Base-by-base conservation (phyloP, 768 basidiomycete species). In the Trametes coccinea region DNA sequence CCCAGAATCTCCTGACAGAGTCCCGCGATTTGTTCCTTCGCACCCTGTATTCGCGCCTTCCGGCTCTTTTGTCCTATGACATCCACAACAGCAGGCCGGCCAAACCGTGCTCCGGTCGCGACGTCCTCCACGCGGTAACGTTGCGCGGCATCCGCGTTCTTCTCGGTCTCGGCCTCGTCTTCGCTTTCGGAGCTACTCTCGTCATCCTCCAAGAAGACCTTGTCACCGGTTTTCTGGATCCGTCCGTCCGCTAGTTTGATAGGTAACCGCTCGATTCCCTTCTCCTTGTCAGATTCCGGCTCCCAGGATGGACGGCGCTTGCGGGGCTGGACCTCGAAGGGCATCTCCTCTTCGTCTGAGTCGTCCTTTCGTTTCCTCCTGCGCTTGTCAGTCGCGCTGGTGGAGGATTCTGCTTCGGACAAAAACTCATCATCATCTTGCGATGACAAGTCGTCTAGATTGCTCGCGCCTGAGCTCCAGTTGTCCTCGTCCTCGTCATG, bases 1-100 rank as follows among this genome's bases (percentile, higher is more conserved):
- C 90, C 84, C 50, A 97, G 78, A 56, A 98, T 92, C 68, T 98
- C 96, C 70, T 97, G 93, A 71, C 95, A 97, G 34, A 98, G 85
- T 31, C 82, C 80, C 1, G 95, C 97, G 63, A 98, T 92, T 76
- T 98, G 95, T 70, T 97, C 94, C 68, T 96, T 93, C 13, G 95
- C 95, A 44, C 80, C 79, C 66, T 86, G 85, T 65, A 97, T 78
- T 55, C 88, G 81, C 52, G 78, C 80, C 65, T 81, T 83, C 62
- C 88, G 83, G 27, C 90, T 88, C 66, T 80, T 80, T 62, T 82
- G 88, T 44, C 77, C 75, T 41, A 96, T 77, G 47, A 95, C 80
- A 64, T 89, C 87, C 33, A 84, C 75, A 11, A 96, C 86, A 4
- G 92, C 89, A 16, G 82, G 83, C 30, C 93, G 84, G n/a, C 95